These are phyloP conservation scores for Tetrapisispora taiwanensis DNA, from an alignment of 805 yeast species.

Conservation along the genomic window DNA sequence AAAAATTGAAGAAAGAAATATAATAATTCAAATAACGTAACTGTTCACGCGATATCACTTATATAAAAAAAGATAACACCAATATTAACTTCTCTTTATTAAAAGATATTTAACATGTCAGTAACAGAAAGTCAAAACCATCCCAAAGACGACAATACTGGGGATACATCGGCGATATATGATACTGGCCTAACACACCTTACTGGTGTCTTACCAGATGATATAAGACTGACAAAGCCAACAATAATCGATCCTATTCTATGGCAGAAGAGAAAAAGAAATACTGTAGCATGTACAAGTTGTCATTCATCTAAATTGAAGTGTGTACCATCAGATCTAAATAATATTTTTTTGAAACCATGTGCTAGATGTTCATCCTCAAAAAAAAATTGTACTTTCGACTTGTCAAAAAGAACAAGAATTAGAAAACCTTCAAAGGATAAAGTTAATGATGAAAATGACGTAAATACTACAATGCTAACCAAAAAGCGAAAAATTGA, in stretches of 20 bases:
- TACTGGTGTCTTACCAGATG: slow-evolving; percentile 18
- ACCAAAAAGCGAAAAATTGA: not conserved
- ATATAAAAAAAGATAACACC: too few species aligned
- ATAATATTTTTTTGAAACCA: slow-evolving; percentile 46
- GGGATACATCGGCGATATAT: not conserved
- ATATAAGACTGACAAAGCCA: slow-evolving; percentile 16
- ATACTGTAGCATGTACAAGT: slow-evolving; percentile 28
- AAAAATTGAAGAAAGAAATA: too few species aligned
- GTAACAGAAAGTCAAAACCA: not conserved
- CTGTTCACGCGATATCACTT: too few species aligned
- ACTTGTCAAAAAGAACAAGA: slow-evolving; percentile 49
- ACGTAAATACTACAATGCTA: too few species aligned
- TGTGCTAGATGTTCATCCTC: slow-evolving; percentile 67
- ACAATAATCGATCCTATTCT: slow-evolving; percentile 14
- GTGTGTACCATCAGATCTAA: slow-evolving; percentile 54
- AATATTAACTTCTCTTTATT: too few species aligned
- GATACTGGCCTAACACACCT: slow-evolving; percentile 6
- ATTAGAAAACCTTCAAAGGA: slow-evolving; percentile 21
- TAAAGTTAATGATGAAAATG: not conserved
- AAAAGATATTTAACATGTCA: not conserved
- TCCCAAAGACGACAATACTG: not conserved
- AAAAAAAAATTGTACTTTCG: slow-evolving; percentile 55
- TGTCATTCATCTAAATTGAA: slow-evolving; percentile 80
- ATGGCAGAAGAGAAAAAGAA: slow-evolving; percentile 24
- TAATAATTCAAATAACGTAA: too few species aligned